Evolutionary conservation across 768 basidiomycete species (phyloP).

Genomic region (Holtermannia corniformis): DNA sequence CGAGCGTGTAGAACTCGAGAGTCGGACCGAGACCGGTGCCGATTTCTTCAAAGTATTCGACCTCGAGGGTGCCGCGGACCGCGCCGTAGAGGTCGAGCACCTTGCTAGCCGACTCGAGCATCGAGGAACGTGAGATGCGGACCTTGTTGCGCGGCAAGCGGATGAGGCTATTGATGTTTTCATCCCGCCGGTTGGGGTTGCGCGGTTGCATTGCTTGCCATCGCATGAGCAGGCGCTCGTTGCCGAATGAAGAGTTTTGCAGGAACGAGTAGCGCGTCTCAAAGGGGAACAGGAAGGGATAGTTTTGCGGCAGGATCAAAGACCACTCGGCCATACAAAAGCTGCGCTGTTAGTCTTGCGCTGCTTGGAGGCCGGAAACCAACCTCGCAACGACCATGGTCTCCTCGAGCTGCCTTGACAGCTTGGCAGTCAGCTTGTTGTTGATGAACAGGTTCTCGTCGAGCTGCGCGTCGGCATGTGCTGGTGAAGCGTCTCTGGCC

Average conservation of each 20-base stretch:
- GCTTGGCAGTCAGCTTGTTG: conserved; percentile 93
- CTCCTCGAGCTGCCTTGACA: conserved; percentile 94
- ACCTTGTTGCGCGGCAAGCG: conserved; percentile 93
- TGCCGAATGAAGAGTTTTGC: conserved; percentile 95
- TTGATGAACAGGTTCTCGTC: conserved; percentile 84
- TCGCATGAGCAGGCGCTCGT: conserved; percentile 85
- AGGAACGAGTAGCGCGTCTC: conserved; percentile 94
- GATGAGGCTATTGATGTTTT: conserved; percentile 83
- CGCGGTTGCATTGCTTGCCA: conserved; percentile 82
- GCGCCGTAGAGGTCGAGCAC: conserved; percentile 87
- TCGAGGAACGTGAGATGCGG: conserved; percentile 85
- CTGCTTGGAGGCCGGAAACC: conserved; percentile 15
- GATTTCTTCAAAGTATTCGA: conserved; percentile 98
- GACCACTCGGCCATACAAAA: conserved; percentile 98
- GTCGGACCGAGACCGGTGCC: conserved; percentile 96
- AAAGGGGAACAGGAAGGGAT: conserved; percentile 98
- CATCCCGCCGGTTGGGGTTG: conserved; percentile 69
- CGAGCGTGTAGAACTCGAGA: conserved; percentile 95
- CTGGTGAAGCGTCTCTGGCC: conserved; percentile 19
- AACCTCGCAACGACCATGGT: conserved; percentile 98
- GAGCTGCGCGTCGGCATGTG: conserved; percentile 48
- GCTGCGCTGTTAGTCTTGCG: conserved; percentile 44
- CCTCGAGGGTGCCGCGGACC: conserved; percentile 84
- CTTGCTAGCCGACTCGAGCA: conserved; percentile 91
- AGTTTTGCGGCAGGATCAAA: conserved; percentile 85